Percentiles rank a stretch among this genome's conserved stretches.
Evolutionary conservation across 306 rosid genomes (phyloP).

Genomic region (Cucumis hystrix): DNA sequence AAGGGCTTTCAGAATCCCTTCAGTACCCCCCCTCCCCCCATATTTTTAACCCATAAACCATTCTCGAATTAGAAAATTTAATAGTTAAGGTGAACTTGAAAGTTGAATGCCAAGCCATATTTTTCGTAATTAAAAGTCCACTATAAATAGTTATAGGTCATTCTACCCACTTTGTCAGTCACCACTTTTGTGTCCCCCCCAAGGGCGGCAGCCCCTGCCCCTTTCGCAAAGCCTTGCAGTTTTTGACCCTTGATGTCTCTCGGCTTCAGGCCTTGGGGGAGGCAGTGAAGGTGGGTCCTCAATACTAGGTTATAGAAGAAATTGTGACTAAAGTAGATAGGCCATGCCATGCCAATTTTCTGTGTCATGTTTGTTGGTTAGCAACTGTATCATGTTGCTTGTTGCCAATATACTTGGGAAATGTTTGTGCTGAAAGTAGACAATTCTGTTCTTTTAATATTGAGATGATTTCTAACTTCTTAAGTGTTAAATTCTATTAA

Average conservation of each 20-base stretch:
- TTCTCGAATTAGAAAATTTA: background rate
- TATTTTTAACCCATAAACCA: background rate
- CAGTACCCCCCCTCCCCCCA: too few species aligned
- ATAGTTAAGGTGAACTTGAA: background rate
- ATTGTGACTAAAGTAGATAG: background rate
- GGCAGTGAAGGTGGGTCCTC: background rate
- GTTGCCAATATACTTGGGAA: background rate
- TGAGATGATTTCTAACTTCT: background rate
- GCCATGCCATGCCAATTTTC: background rate
- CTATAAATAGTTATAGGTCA: background rate
- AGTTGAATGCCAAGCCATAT: background rate
- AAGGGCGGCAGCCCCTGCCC: background rate
- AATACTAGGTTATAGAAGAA: background rate
- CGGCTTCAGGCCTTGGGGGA: background rate
- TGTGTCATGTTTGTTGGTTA: background rate
- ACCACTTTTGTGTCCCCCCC: background rate
- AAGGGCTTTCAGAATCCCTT: slow-evolving; percentile 6
- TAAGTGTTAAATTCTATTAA: background rate
- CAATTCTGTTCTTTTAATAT: background rate
- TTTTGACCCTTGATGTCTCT: background rate
- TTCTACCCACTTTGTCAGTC: background rate
- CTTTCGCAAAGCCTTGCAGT: background rate
- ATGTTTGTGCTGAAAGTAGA: background rate
- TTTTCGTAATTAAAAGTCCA: background rate
- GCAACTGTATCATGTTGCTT: background rate